A percentile compares a stretch with the other conserved stretches of the same genome.
These are phyloP conservation scores for Tolypocladium inflatum DNA, from an alignment of 2,329 filamentous ascomycete species.

Conservation along the genomic window DNA sequence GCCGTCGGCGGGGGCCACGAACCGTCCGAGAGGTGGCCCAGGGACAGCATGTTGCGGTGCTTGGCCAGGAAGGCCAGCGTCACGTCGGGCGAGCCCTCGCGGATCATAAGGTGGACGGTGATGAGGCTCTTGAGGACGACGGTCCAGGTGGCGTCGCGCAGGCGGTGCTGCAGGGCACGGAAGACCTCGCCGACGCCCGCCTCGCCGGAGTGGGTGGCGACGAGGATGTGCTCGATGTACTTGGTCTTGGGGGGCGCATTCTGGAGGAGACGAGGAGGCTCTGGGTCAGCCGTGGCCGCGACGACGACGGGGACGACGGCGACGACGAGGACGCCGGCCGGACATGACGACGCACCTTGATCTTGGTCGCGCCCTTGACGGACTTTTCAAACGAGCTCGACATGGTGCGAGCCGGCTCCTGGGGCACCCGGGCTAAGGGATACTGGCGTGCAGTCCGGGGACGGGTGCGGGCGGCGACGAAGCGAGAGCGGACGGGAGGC, in stretches of 20 bases:
- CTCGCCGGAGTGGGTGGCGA: slow-evolving; percentile 91
- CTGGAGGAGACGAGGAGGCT: slow-evolving; percentile 40
- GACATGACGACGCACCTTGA: slow-evolving; percentile 54
- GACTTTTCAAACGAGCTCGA: slow-evolving; percentile 95
- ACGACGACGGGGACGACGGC: too few species aligned
- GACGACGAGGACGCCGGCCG: neutral
- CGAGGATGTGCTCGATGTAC: slow-evolving; percentile 96
- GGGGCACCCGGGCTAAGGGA: neutral
- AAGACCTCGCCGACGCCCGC: slow-evolving; percentile 94
- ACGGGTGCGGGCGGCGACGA: slow-evolving; percentile 2
- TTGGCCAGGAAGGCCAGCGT: slow-evolving; percentile 78
- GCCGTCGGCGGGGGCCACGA: slow-evolving; percentile 23
- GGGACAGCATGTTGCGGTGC: slow-evolving; percentile 73
- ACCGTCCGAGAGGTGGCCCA: slow-evolving; percentile 91
- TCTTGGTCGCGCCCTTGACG: slow-evolving; percentile 96
- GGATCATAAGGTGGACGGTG: slow-evolving; percentile 93
- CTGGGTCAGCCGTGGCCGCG: neutral
- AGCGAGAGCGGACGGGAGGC: neutral
- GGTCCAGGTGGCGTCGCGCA: slow-evolving; percentile 98
- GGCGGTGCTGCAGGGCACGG: slow-evolving; percentile 74
- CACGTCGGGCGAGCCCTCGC: slow-evolving; percentile 83
- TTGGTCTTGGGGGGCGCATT: slow-evolving; percentile 96
- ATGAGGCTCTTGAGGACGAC: slow-evolving; percentile 97
- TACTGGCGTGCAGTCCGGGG: neutral
- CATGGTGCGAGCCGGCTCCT: slow-evolving; percentile 37